Conservation (phyloP, 2,329 filamentous ascomycete species). For the Hypoxylon sp. region DNA sequence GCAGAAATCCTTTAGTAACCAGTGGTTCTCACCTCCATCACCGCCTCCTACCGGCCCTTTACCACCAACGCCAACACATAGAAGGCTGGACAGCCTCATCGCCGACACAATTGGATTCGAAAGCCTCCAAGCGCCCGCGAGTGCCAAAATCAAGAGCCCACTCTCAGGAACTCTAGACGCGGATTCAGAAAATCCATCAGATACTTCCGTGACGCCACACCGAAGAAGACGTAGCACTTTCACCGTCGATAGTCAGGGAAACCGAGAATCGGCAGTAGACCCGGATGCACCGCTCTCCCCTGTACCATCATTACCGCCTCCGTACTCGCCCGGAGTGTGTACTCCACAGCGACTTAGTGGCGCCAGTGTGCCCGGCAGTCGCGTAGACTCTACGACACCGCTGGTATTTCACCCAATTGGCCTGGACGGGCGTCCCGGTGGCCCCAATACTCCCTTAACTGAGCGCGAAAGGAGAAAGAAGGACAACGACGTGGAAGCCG, state of each 20-base stretch:
- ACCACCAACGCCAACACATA: constrained; percentile 37
- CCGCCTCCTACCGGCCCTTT: constrained; percentile 39
- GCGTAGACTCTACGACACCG: constrained; percentile 37
- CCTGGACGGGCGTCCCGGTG: constrained; percentile 3
- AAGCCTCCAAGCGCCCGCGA: constrained; percentile 25
- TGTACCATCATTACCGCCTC: constrained; percentile 35
- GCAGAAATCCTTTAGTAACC: constrained; percentile 26
- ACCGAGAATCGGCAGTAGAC: constrained; percentile 38
- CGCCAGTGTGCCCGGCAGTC: constrained; percentile 27
- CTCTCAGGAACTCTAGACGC: constrained; percentile 11
- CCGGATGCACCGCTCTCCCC: constrained; percentile 38
- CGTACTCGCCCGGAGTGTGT: constrained; percentile 33
- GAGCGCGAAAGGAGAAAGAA: constrained; percentile 13
- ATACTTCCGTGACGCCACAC: constrained; percentile 18
- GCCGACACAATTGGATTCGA: constrained; percentile 23
- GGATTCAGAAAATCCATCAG: neutral
- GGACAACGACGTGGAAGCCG: constrained; percentile 8
- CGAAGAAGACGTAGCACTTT: constrained; percentile 18
- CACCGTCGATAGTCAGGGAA: constrained; percentile 29
- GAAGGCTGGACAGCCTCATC: constrained; percentile 35
- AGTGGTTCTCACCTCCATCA: constrained; percentile 42
- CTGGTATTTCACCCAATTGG: constrained; percentile 27
- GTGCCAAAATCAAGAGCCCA: constrained; percentile 27
- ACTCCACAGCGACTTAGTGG: constrained; percentile 28
- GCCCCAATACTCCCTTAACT: constrained; percentile 4